Base-by-base conservation (phyloP, 2,329 filamentous ascomycete genomes). In the Elsinoe arachidis region DNA sequence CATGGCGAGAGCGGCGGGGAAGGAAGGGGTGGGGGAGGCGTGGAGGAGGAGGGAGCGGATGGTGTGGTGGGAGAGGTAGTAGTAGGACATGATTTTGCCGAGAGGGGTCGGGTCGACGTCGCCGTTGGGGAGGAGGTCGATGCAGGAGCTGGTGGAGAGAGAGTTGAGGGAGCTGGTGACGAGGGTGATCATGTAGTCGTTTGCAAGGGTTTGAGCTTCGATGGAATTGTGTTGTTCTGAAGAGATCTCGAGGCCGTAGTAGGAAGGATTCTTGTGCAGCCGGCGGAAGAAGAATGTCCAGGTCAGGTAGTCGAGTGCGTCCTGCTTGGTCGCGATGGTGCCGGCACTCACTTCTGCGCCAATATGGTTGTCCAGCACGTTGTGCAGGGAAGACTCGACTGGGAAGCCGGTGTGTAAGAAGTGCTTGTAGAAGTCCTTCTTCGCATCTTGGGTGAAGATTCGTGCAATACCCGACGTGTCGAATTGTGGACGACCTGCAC, bases 241-340 rank as follows among this genome's bases (percentile, higher is more conserved):
- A 0, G 88, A 89, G 44, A 99, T 93, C 68, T 96, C 88, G 0
- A 99, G 83, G 0, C 95, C 95, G 65, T 99, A 99, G 74, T 96
- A 99, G 0, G 91, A 95, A 1, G 93, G 93, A 65, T 99, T 99
- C 78, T 99, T 99, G 76, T 99, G 93, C 38, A 99, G 76, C 10
- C 93, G 81, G 2, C 95, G 84, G 80, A 99, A 99, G 81, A 99
- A 99, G 77, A 99, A 99, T 0, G 95, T 99, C 93, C 95, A 99
- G 0, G 93, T 99, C 55, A 99, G 75, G 68, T 99, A 99, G 72
- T 99, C 95, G 3, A 99, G 80, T 0, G 93, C 93, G 73, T 99
- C 93, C 72, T 99, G 93, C 72, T 96, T 96, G 7, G 90, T 95
- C 33, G 86, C 78, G 53, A 99, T 88, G 0, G 93, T 99, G 63